Evolutionary conservation across 768 basidiomycete genomes (phyloP).

Genomic region (Rubroboletus pulcherrimus): DNA sequence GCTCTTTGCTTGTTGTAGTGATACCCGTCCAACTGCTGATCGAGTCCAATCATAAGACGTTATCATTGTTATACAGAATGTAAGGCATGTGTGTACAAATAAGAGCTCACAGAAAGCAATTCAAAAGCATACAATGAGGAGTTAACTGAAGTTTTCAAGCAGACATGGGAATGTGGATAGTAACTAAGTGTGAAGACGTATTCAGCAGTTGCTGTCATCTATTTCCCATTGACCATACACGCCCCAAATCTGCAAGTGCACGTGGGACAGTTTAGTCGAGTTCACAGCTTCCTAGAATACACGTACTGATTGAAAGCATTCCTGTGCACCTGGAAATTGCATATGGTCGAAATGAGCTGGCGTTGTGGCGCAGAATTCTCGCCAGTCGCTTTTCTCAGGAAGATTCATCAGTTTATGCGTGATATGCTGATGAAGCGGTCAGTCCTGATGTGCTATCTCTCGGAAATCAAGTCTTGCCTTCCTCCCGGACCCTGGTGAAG

Average conservation of each 20-base stretch:
- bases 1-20: not conserved
- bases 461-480: conserved; percentile 8
- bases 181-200: not conserved
- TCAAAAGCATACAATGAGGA: not conserved
- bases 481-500: conserved; percentile 19
- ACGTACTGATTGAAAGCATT: conserved; percentile 3
- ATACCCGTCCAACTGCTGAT: no score
- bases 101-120: not conserved
- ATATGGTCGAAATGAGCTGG: conserved; percentile 22
- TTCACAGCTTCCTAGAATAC: not conserved
- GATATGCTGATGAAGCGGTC: conserved; percentile 19
- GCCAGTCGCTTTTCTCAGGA: conserved; percentile 26
- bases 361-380: conserved; percentile 34
- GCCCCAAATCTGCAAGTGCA: conserved; percentile 12
- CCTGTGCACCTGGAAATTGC: not conserved
- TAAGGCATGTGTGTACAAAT: not conserved
- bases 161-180: not conserved
- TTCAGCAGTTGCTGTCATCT: conserved; percentile 18
- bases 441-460: not conserved
- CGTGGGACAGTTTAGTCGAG: not conserved
- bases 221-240: conserved; percentile 24
- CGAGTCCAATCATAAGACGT: not conserved
- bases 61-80: not conserved
- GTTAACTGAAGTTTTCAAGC: not conserved
- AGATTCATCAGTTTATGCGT: conserved; percentile 27